Percentiles rank a stretch among this genome's conserved stretches.
Evolutionary conservation across 2,329 filamentous ascomycete genomes (phyloP).

Genomic region (Epichloe sp.): DNA sequence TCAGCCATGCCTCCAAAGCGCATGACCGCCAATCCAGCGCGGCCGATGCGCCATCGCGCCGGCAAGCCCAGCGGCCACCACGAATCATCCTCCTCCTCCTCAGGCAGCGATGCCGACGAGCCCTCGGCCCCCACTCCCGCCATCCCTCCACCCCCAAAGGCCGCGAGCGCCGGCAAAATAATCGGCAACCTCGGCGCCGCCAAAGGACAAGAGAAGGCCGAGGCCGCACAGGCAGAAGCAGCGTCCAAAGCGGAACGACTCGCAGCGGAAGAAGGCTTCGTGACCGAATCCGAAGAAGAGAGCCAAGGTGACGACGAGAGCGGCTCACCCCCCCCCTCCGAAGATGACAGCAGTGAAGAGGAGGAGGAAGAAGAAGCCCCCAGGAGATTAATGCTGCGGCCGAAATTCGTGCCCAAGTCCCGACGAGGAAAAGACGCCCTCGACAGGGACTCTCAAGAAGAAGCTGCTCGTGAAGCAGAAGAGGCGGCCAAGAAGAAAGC

Average conservation of each 20-base stretch:
- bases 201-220: constrained; percentile 21
- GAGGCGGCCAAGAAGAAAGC: constrained; percentile 55
- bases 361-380: constrained; percentile 31
- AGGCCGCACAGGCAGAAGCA: constrained; percentile 34
- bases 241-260: constrained; percentile 36
- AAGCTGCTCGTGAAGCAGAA: constrained; percentile 29
- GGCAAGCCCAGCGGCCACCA: constrained; percentile 57
- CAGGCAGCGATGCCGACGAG: constrained; percentile 27
- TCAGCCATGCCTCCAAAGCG: constrained; percentile 51
- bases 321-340: not conserved
- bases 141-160: constrained; percentile 43
- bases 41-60: constrained; percentile 69
- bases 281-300: constrained; percentile 37
- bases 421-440: constrained; percentile 28
- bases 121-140: constrained; percentile 16
- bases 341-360: constrained; percentile 33
- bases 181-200: constrained; percentile 36
- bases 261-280: constrained; percentile 49
- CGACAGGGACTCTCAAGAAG: constrained; percentile 19
- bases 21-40: constrained; percentile 85
- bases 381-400: constrained; percentile 44
- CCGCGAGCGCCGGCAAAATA: constrained; percentile 42
- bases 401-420: constrained; percentile 50
- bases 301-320: constrained; percentile 20
- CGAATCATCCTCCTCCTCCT: constrained; percentile 41